A percentile compares a stretch with the other conserved stretches of the same genome.
These are phyloP conservation scores for Russula abietina DNA, from an alignment of 768 basidiomycete species.

Conservation along the genomic window DNA sequence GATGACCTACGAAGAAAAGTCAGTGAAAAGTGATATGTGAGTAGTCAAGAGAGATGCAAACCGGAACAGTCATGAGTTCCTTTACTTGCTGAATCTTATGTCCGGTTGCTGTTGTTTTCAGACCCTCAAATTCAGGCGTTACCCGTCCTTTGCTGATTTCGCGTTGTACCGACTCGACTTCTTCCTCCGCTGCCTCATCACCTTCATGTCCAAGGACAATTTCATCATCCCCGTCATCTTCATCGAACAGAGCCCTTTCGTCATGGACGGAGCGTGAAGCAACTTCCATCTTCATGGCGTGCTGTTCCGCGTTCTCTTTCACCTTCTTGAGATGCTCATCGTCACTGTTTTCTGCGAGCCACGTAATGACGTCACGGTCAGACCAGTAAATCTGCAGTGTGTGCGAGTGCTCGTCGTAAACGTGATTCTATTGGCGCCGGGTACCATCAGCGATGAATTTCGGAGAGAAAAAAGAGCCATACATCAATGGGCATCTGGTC, in stretches of 20 bases:
- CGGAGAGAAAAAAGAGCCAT: conserved; percentile 29
- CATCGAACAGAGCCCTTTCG: conserved; percentile 83
- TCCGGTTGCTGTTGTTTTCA: conserved; percentile 64
- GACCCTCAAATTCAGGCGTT: conserved; percentile 76
- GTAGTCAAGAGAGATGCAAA: conserved; percentile 37
- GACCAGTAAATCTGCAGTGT: conserved; percentile 97
- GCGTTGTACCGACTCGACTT: conserved; percentile 72
- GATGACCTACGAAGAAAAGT: conserved; percentile 57
- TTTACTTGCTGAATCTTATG: conserved; percentile 94
- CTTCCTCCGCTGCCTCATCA: conserved; percentile 34
- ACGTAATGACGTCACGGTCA: conserved; percentile 85
- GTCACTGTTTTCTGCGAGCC: conserved; percentile 92
- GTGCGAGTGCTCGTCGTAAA: conserved; percentile 92
- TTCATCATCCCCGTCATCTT: conserved; percentile 77
- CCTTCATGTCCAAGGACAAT: conserved; percentile 63
- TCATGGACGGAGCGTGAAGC: conserved; percentile 79
- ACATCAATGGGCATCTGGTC: conserved; percentile 99
- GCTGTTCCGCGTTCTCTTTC: conserved; percentile 86
- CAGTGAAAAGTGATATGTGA: conserved; percentile 11
- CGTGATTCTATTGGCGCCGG: conserved; percentile 61
- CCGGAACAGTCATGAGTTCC: conserved; percentile 90
- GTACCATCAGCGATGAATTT: background rate
- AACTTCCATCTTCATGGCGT: conserved; percentile 88
- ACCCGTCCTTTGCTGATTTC: conserved; percentile 68
- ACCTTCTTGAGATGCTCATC: conserved; percentile 95